phyloP scores from a whole-genome alignment of 2,329 filamentous ascomycete genomes.

The Gnomoniopsis sp. region DNA sequence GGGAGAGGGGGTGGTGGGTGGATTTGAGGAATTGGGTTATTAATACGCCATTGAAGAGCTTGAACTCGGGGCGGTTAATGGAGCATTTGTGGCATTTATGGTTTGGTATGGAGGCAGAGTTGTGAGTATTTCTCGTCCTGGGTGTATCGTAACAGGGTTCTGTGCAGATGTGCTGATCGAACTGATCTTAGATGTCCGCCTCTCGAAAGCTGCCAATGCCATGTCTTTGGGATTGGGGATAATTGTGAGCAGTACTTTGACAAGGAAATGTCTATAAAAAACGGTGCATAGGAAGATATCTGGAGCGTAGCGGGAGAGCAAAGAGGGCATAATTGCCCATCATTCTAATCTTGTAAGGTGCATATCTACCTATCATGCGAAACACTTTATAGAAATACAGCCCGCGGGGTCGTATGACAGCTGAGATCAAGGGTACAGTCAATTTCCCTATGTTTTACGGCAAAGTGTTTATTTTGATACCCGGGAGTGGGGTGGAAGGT shows the following conservation, averaged over 20 bases:
- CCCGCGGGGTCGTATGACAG: too few relatives aligned
- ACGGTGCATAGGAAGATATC: background rate
- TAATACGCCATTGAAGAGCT: slow-evolving; percentile 38
- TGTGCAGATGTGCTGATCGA: background rate
- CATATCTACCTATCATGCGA: too few relatives aligned
- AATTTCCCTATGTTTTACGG: too few relatives aligned
- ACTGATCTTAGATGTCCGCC: slow-evolving; percentile 17
- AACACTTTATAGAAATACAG: too few relatives aligned
- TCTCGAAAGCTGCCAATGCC: slow-evolving; percentile 21
- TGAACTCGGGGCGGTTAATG: slow-evolving; percentile 45
- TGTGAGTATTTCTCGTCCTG: slow-evolving; percentile 15
- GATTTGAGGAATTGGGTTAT: slow-evolving; percentile 46
- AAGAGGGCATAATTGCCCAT: background rate
- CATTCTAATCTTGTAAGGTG: too few relatives aligned
- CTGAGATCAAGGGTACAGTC: too few relatives aligned
- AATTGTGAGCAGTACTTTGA: slow-evolving; percentile 19
- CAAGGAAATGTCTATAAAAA: slow-evolving; percentile 8
- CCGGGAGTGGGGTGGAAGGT: too few relatives aligned
- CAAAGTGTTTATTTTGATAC: too few relatives aligned
- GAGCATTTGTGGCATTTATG: slow-evolving; percentile 53
- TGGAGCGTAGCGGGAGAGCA: background rate
- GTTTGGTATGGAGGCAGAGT: slow-evolving; percentile 19
- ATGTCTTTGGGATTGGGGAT: slow-evolving; percentile 22
- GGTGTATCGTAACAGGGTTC: too few relatives aligned
- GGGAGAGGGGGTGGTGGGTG: slow-evolving; percentile 41